A percentile compares a stretch with the other conserved stretches of the same genome.
phyloP scores from a whole-genome alignment of 2,329 filamentous ascomycete species.

The Phyllosticta citriasiana region DNA sequence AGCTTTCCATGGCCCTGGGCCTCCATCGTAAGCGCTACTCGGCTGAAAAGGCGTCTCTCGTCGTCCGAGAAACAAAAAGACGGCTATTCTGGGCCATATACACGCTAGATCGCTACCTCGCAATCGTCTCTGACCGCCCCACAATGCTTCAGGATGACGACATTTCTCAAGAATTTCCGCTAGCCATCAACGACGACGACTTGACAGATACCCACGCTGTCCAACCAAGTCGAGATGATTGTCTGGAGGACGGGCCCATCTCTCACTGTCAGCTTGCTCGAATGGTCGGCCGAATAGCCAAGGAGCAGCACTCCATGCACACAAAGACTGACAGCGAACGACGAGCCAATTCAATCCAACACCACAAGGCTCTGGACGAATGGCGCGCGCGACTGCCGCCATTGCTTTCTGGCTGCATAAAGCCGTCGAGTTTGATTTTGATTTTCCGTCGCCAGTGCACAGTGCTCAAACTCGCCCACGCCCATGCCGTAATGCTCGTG shows the following conservation, averaged over 20 bases:
- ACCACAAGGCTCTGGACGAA: slow-evolving; percentile 28
- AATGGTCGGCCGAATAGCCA: neutral
- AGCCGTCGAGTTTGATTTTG: slow-evolving; percentile 37
- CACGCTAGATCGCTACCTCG: slow-evolving; percentile 52
- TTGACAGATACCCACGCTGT: slow-evolving; percentile 36
- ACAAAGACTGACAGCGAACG: slow-evolving; percentile 20
- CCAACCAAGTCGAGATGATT: slow-evolving; percentile 28
- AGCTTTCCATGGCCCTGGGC: slow-evolving; percentile 38
- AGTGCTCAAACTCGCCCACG: slow-evolving; percentile 14
- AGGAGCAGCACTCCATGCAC: slow-evolving; percentile 21
- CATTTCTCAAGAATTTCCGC: slow-evolving; percentile 52
- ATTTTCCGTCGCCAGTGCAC: slow-evolving; percentile 24
- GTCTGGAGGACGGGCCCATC: slow-evolving; percentile 40
- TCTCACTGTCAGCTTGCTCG: slow-evolving; percentile 34
- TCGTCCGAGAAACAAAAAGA: slow-evolving; percentile 43
- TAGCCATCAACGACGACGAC: slow-evolving; percentile 46
- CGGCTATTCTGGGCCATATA: slow-evolving; percentile 56
- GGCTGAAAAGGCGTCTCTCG: slow-evolving; percentile 11
- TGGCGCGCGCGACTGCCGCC: slow-evolving; percentile 30
- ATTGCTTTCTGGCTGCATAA: slow-evolving; percentile 32
- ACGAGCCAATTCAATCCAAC: slow-evolving; percentile 27
- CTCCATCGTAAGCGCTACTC: slow-evolving; percentile 12
- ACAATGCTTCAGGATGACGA: slow-evolving; percentile 53
- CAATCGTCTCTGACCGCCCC: slow-evolving; percentile 53
- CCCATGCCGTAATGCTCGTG: slow-evolving; percentile 26